Conservation (phyloP, 2,329 filamentous ascomycete species). For the Drechslerella coelobrocha region DNA sequence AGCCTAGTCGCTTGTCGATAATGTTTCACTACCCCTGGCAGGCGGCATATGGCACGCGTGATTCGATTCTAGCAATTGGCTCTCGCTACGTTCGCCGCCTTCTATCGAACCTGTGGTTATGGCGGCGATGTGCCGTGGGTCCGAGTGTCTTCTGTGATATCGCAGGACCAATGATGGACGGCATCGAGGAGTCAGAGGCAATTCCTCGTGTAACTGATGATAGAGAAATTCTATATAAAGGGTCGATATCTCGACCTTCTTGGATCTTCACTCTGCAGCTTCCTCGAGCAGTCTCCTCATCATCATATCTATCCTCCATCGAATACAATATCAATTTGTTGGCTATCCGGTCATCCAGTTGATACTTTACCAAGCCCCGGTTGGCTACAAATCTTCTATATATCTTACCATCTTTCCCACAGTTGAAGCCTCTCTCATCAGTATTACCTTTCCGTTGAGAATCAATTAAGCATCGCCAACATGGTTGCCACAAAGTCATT, state of each 20-base stretch:
- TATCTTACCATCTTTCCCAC: not conserved
- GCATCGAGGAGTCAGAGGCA: not conserved
- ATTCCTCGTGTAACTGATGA: not conserved
- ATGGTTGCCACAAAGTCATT: conserved; percentile 43
- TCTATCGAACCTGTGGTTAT: conserved; percentile 12
- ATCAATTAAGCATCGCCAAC: conserved; percentile 8
- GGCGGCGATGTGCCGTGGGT: conserved; percentile 6
- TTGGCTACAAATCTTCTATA: conserved; percentile 19
- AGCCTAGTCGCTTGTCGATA: conserved; percentile 23
- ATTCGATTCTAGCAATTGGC: conserved; percentile 18
- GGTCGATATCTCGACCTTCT: conserved; percentile 6
- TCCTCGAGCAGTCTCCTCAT: conserved; percentile 14
- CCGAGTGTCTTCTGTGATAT: conserved; percentile 12
- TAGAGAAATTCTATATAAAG: conserved; percentile 33
- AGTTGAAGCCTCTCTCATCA: not conserved
- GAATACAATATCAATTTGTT: not conserved
- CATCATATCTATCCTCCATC: conserved; percentile 14
- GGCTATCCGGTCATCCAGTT: conserved; percentile 2
- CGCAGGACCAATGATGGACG: conserved; percentile 5
- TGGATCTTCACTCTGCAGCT: conserved; percentile 13
- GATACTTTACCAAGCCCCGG: conserved; percentile 22
- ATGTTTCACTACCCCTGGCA: conserved; percentile 35
- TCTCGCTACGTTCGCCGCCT: not conserved
- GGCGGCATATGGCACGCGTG: conserved; percentile 30
- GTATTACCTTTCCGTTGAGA: not conserved